Percentiles rank a stretch among this genome's conserved stretches.
phyloP scores from a whole-genome alignment of 306 rosid species.

The Vigna radiata region DNA sequence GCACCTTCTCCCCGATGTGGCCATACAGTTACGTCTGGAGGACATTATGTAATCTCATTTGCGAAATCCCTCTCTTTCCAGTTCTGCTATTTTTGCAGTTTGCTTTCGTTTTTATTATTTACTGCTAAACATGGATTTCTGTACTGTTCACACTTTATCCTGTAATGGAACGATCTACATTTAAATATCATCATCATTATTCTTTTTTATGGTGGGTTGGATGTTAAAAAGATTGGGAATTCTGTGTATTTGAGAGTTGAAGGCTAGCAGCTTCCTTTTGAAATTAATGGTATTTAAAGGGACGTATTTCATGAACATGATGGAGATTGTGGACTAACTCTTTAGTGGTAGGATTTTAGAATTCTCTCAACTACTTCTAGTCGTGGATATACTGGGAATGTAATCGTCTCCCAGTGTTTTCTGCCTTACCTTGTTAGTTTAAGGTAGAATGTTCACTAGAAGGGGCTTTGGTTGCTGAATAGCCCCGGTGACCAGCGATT shows the following conservation, averaged over 20 bases:
- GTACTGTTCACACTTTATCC: conserved; percentile 5
- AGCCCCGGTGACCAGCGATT: neutral
- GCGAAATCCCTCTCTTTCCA: conserved; percentile 29
- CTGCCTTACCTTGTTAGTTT: neutral
- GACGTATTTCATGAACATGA: neutral
- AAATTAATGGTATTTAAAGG: neutral
- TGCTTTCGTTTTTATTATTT: neutral
- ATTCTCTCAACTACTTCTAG: neutral
- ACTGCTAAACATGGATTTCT: conserved; percentile 28
- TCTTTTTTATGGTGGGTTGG: conserved; percentile 15
- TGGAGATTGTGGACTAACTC: neutral
- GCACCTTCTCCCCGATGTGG: conserved; percentile 96
- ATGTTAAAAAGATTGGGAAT: neutral
- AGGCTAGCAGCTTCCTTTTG: neutral
- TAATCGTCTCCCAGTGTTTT: neutral
- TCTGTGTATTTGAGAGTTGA: neutral
- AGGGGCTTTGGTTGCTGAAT: neutral
- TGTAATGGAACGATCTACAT: conserved; percentile 18
- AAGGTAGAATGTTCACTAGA: neutral
- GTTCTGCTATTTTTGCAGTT: conserved; percentile 22
- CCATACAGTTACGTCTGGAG: conserved; percentile 85
- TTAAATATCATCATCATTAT: conserved; percentile 12
- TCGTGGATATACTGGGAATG: neutral
- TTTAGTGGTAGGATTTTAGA: neutral
- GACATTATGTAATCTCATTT: conserved; percentile 76